Conservation (phyloP, 2,329 filamentous ascomycete genomes). For the Neonectria neomacrospora region DNA sequence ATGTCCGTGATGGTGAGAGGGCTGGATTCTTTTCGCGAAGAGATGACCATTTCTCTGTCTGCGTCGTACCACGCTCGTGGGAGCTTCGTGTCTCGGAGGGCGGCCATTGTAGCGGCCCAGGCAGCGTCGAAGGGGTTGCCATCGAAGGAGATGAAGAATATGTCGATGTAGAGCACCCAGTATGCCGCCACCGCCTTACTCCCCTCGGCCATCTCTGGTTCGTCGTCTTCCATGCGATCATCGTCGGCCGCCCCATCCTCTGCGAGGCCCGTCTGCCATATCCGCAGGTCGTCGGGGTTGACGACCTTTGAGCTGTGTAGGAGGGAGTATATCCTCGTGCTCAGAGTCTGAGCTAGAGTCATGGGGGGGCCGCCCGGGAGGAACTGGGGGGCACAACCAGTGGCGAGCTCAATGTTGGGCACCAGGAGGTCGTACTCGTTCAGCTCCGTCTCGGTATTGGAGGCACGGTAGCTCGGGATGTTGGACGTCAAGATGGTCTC, state of each 20-base stretch:
- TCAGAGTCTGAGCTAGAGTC: conserved; percentile 83
- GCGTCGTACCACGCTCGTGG: conserved; percentile 85
- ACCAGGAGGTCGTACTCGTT: conserved; percentile 80
- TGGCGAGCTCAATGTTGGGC: conserved; percentile 92
- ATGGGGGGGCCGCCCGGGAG: conserved; percentile 86
- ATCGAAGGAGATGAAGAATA: conserved; percentile 93
- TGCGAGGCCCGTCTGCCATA: conserved; percentile 70
- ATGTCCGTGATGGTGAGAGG: conserved; percentile 71
- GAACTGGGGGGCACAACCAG: conserved; percentile 87
- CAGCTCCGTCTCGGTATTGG: conserved; percentile 59
- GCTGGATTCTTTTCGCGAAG: conserved; percentile 68
- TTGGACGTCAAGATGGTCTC: conserved; percentile 83
- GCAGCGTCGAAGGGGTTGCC: conserved; percentile 93
- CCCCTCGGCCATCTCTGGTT: conserved; percentile 47
- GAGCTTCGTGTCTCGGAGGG: conserved; percentile 79
- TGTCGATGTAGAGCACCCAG: conserved; percentile 94
- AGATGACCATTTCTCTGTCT: conserved; percentile 82
- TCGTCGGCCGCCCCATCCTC: conserved; percentile 61
- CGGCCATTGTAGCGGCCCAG: conserved; percentile 86
- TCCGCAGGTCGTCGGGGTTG: conserved; percentile 74
- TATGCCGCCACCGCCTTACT: conserved; percentile 77
- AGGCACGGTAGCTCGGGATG: conserved; percentile 73
- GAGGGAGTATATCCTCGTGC: conserved; percentile 80
- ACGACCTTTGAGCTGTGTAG: conserved; percentile 78
- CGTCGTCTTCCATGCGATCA: conserved; percentile 53